Evolutionary conservation across 345 rosid genomes (phyloP), one percentile per base, ranked within the genome.

Genomic region (Lepidium sativum): DNA sequence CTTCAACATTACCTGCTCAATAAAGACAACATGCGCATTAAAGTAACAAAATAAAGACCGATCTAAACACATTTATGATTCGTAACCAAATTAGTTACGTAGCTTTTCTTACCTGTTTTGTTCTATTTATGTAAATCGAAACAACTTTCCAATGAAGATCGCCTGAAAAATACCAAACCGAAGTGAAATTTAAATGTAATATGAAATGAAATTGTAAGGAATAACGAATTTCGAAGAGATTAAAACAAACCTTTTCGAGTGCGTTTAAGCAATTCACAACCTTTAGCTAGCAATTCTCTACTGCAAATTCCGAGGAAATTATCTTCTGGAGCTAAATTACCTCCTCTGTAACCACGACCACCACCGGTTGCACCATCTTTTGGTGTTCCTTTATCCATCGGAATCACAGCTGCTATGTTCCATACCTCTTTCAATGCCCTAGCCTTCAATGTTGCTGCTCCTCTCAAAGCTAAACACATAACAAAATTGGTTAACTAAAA

Each of bases 71-170:
- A n/a, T n/a, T n/a, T n/a, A n/a, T n/a, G n/a, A n/a, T n/a, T n/a
- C n/a, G n/a, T n/a, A n/a, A n/a, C n/a, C n/a, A n/a, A n/a, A n/a
- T n/a, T n/a, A n/a, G n/a, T n/a, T n/a, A n/a, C n/a, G n/a, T n/a
- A n/a, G n/a, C n/a, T n/a, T n/a, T n/a, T 13, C 47, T 4, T 71
- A 91, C 99, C 91, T 94, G 95, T 66, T 86, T 87, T 80, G 54
- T 54, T 71, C 74, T 79, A 85, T 90, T 94, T 64, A 90, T 77
- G 58, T 90, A 94, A 69, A 94, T 95, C 35, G 96, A 94, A 11
- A 92, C 97, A 38, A 87, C 48, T 60, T 92, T 92, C 98, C 88
- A 85, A 72, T 89, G 98, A 18, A 94, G 92, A 76, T 90, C 97
- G 61, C 99, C 99, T 94, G 90, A n/a, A n/a, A n/a, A n/a, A n/a